Evolutionary conservation across 345 rosid species (phyloP).

Genomic region (Hibiscus trionum): DNA sequence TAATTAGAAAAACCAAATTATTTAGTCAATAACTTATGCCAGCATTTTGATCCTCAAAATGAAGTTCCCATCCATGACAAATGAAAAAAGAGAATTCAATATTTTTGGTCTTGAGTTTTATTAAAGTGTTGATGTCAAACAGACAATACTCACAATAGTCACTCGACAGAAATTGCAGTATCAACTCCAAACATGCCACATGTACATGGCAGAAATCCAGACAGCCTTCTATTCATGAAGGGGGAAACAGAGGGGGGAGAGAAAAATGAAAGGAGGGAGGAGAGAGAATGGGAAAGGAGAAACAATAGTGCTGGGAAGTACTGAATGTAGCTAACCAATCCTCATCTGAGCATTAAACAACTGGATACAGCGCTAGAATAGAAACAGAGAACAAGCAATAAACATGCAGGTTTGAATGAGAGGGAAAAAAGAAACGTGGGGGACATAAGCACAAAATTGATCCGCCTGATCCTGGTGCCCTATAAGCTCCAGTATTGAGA

Average conservation of each 20-base stretch:
- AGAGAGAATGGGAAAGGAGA: neutral
- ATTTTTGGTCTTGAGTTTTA: neutral
- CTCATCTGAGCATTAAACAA: neutral
- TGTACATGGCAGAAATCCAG: neutral
- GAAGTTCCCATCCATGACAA: neutral
- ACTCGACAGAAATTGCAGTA: neutral
- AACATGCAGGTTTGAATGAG: neutral
- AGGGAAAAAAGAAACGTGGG: neutral
- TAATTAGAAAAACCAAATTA: neutral
- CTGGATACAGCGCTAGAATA: neutral
- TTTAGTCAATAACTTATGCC: neutral
- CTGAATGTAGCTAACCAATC: neutral
- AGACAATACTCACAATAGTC: neutral
- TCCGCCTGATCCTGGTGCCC: neutral
- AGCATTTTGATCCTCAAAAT: neutral
- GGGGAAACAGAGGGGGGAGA: neutral
- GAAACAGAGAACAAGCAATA: neutral
- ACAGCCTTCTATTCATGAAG: neutral
- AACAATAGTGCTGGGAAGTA: neutral
- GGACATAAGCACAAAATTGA: neutral
- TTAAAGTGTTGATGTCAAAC: neutral
- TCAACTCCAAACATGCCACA: neutral
- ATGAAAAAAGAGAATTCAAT: neutral
- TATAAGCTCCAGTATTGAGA: neutral
- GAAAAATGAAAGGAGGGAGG: neutral